Evolutionary conservation across 345 rosid species (phyloP).

Genomic region (Punica granatum): DNA sequence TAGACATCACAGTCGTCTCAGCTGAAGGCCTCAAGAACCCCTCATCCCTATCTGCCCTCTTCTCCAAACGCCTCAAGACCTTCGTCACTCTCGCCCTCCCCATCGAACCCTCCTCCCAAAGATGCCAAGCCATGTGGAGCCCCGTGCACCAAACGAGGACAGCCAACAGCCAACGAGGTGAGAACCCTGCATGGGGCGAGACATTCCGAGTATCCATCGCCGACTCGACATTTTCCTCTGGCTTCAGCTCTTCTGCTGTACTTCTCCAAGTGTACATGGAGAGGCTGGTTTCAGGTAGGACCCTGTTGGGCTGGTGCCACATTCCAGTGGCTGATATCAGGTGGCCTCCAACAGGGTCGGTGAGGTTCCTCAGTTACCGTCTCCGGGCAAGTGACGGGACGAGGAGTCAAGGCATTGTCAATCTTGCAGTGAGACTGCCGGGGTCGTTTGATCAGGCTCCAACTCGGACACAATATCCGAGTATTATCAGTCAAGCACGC

Average conservation of each 20-base stretch:
- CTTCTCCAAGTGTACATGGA: constrained; percentile 25
- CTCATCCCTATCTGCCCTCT: constrained; percentile 9
- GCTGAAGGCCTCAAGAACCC: constrained; percentile 33
- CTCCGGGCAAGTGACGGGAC: constrained; percentile 35
- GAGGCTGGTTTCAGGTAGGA: constrained; percentile 24
- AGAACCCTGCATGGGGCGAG: constrained; percentile 45
- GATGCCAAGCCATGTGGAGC: neutral
- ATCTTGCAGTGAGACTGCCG: constrained; percentile 29
- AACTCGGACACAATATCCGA: neutral
- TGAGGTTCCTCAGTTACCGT: constrained; percentile 36
- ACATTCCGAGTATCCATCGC: constrained; percentile 29
- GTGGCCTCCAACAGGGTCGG: constrained; percentile 16
- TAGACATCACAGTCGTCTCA: constrained; percentile 39
- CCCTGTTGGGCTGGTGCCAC: constrained; percentile 43
- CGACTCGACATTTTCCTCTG: constrained; percentile 18
- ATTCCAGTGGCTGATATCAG: constrained; percentile 33
- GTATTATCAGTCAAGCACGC: neutral
- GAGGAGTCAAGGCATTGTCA: constrained; percentile 33
- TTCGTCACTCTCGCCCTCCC: constrained; percentile 24
- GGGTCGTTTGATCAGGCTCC: constrained; percentile 5
- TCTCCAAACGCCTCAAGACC: constrained; percentile 23
- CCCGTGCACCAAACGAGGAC: constrained; percentile 7
- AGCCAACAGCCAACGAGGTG: constrained; percentile 33
- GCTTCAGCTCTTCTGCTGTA: constrained; percentile 14
- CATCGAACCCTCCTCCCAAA: neutral